phyloP scores from a whole-genome alignment of 2,329 filamentous ascomycete species.

The Neofusicoccum laricinum region DNA sequence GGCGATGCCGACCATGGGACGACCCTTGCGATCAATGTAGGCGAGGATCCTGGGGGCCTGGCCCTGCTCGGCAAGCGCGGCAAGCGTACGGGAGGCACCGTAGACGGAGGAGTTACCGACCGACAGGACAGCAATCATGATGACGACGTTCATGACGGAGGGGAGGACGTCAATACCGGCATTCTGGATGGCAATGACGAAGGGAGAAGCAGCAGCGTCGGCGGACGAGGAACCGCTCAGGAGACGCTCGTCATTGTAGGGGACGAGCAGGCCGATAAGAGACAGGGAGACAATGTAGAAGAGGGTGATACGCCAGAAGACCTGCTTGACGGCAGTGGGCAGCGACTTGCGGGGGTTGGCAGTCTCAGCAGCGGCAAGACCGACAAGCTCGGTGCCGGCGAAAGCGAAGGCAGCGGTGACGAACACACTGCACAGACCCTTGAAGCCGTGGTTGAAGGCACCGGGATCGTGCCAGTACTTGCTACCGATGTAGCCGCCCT shows the following conservation, averaged over 20 bases:
- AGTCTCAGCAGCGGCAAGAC: constrained; percentile 70
- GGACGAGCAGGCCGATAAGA: constrained; percentile 78
- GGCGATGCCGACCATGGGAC: constrained; percentile 48
- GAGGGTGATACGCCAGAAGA: constrained; percentile 85
- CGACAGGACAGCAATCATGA: constrained; percentile 83
- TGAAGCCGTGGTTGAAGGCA: constrained; percentile 81
- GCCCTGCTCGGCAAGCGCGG: constrained; percentile 79
- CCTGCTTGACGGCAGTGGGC: constrained; percentile 87
- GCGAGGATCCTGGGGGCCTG: constrained; percentile 56
- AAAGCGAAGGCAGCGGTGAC: constrained; percentile 75
- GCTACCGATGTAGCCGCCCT: constrained; percentile 73
- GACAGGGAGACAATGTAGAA: constrained; percentile 86
- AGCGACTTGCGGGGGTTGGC: constrained; percentile 78
- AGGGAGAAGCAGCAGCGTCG: constrained; percentile 77
- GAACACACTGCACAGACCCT: constrained; percentile 73
- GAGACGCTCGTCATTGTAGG: constrained; percentile 65
- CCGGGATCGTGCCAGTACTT: constrained; percentile 75
- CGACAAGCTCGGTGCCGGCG: constrained; percentile 73
- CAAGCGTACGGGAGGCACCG: constrained; percentile 84
- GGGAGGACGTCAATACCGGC: constrained; percentile 79
- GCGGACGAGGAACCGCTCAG: constrained; percentile 56
- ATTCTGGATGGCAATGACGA: constrained; percentile 87
- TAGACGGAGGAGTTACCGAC: constrained; percentile 93
- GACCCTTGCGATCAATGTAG: constrained; percentile 51
- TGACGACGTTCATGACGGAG: constrained; percentile 89